Evolutionary conservation across 2,329 filamentous ascomycete genomes (phyloP), one percentile per base, ranked within the genome.

Genomic region (Colletotrichum sp.): DNA sequence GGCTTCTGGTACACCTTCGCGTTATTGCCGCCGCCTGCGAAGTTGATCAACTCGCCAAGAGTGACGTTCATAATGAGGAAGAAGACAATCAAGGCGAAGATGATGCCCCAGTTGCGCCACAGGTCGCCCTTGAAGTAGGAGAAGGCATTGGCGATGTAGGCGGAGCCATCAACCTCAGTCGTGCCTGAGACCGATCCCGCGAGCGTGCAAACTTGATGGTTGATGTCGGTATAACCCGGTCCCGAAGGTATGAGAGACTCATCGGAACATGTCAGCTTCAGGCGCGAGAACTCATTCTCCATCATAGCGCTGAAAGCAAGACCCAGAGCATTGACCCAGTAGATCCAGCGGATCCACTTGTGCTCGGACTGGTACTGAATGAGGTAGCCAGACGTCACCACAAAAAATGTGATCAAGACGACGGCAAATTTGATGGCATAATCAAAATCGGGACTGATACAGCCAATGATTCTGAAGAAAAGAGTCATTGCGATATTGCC

Each of bases 21-120:
- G 1, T 94, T 91, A 80, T 94, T 95, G n/a, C 95, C 95, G 9
- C 94, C 95, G 82, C 94, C 94, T 57, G 95, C 94, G 79, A 93
- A 95, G 74, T 92, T 94, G 80, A 98, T 88, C 26, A 94, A 87
- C 82, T 98, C 96, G 81, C 95, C 96, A 0, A 96, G 89, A 18
- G 95, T 89, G 52, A 95, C 93, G 78, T 98, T 96, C 73, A 95
- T 85, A 13, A 91, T 84, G 5, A 98, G 88, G 86, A 98, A 98
- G 76, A 92, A 92, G 55, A 94, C 84, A 70, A 98, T 95, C 77
- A 98, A 90, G 3, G 89, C 92, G 13, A 96, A 82, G 76, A 98
- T 92, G 78, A 98, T 97, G 2, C 94, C 95, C 83, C 94, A 95
- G 84, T 97, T 96, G 57, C 95, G 90, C 95, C 95, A 98, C 1